Percentiles rank a stretch among this genome's conserved stretches.
phyloP scores from a whole-genome alignment of 257 asterid species.

The Nicotiana noctiflora region DNA sequence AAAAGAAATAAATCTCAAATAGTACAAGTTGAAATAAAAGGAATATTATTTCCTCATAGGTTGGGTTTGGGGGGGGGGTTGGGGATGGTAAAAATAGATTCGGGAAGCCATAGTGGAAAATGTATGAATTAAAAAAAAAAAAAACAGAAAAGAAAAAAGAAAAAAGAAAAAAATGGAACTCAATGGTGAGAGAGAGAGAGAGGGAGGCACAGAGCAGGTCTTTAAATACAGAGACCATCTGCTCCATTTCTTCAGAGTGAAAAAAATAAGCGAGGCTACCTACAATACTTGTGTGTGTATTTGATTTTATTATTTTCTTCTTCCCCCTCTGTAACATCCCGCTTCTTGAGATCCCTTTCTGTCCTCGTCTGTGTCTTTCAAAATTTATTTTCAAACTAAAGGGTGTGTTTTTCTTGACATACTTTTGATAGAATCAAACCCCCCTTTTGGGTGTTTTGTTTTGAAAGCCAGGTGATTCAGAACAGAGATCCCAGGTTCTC shows the following conservation, averaged over 20 bases:
- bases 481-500: constrained; percentile 48
- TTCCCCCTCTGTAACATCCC: constrained; percentile 50
- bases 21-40: not conserved
- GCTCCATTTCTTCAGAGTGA: constrained; percentile 35
- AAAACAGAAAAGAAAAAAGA: not conserved
- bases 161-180: constrained; percentile 10
- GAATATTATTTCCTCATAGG: not conserved
- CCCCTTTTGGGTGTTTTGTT: constrained; percentile 22
- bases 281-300: constrained; percentile 15
- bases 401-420: constrained; percentile 32
- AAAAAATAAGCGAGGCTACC: constrained; percentile 46
- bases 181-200: constrained; percentile 16
- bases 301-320: constrained; percentile 18
- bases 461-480: constrained; percentile 95
- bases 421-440: constrained; percentile 16
- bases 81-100: not conserved
- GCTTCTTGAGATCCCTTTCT: constrained; percentile 88
- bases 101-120: not conserved
- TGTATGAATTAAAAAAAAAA: not conserved
- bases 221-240: constrained; percentile 27
- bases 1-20: not conserved
- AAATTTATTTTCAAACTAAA: constrained; percentile 18
- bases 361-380: constrained; percentile 89
- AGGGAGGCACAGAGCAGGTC: constrained; percentile 18
- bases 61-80: no score